These are phyloP conservation scores for Tieghemostelium lacteum DNA, from an alignment of 78 protist species.

Conservation along the genomic window DNA sequence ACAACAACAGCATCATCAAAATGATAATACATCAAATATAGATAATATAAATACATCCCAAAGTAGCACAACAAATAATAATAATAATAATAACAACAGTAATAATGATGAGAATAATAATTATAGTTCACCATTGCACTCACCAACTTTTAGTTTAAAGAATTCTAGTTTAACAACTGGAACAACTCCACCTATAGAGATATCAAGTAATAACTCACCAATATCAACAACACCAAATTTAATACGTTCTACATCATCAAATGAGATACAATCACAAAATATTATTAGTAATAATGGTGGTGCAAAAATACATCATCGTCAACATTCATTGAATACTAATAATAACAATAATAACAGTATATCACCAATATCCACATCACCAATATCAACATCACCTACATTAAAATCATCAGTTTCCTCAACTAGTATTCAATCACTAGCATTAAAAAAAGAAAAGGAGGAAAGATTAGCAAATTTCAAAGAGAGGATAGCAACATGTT, in stretches of 20 bases:
- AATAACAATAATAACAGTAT: background rate
- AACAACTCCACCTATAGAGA: background rate
- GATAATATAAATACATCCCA: too few relatives aligned
- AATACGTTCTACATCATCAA: background rate
- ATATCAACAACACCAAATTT: background rate
- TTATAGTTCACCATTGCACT: background rate
- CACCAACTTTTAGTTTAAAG: background rate
- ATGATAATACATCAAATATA: too few relatives aligned
- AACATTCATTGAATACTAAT: too few relatives aligned
- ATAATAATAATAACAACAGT: background rate
- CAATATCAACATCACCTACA: background rate
- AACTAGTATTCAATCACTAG: background rate
- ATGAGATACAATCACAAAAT: background rate
- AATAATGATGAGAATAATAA: too few relatives aligned
- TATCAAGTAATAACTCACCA: too few relatives aligned
- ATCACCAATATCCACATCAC: background rate
- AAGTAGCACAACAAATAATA: too few relatives aligned
- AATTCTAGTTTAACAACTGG: background rate
- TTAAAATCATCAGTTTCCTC: background rate
- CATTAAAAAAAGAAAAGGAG: background rate
- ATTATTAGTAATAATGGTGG: background rate
- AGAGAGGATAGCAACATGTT: background rate
- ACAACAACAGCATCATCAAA: constrained; percentile 5
- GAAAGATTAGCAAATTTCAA: background rate
- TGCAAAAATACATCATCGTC: background rate